Evolutionary conservation across 2,329 filamentous ascomycete species (phyloP), one percentile per base, ranked within the genome.

Genomic region (Aspergillus glaucus): DNA sequence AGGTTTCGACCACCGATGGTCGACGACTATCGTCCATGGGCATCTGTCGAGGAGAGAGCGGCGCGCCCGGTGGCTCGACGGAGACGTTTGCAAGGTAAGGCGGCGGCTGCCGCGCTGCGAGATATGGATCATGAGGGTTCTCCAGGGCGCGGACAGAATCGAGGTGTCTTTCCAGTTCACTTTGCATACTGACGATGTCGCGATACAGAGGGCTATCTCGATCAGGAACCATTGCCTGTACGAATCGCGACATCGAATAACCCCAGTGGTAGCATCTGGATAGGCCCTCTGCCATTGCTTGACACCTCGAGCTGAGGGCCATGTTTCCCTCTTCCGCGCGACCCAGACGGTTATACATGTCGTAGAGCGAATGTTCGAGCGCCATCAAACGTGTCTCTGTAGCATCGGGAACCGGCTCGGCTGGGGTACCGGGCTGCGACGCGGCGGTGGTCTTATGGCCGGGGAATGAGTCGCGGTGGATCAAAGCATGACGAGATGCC

Each of bases 401-500:
- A 10, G 83, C 83, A 60, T 97, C 92, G 36, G 83, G 82, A 69
- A 90, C 85, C 8, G 88, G 80, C 63, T 95, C 90, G 21, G 87
- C 83, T 1, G 91, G 87, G n/a, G 88, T 88, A 12, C 88, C 88
- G 8, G 88, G 86, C 60, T 93, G 89, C 21, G 89, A 88, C 14
- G 79, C 77, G 45, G 81, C 77, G 45, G 81, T 79, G 37, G 86
- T 77, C 64, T 95, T 95, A 51, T 87, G 84, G 50, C 80, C 81
- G 55, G 84, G 86, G 71, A 93, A 95, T 12, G 85, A 87, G 64
- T 97, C 93, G 58, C 92, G 83, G 65, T 97, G 90, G 21, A 96
- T 94, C 48, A 97, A 78, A 21, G 92, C 86, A 72, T 97, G 93
- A 53, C 93, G 81, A 32, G 92, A 97, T 15, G 93, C 92, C 52